Evolutionary conservation across 257 asterid genomes (phyloP).

Genomic region (Oldenlandia corymbosa): DNA sequence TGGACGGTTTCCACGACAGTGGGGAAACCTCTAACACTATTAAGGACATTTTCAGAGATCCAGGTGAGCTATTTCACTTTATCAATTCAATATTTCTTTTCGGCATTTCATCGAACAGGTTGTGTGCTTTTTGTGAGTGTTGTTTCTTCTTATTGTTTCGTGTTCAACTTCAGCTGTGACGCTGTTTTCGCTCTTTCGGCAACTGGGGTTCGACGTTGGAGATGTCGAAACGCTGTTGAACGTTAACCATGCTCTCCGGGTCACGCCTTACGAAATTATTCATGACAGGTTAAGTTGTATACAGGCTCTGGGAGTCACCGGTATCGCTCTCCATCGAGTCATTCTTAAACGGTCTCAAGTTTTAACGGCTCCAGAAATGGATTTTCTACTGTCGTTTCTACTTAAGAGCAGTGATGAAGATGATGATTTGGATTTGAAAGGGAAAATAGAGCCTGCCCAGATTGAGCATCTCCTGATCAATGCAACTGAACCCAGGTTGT

Average conservation of each 20-base stretch:
- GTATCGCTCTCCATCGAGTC: slow-evolving; percentile 47
- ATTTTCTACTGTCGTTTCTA: slow-evolving; percentile 31
- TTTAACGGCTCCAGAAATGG: slow-evolving; percentile 52
- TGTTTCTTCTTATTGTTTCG: not conserved
- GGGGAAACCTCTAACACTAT: slow-evolving; percentile 14
- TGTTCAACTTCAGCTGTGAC: slow-evolving; percentile 37
- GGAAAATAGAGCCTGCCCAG: slow-evolving; percentile 45
- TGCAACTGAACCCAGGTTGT: slow-evolving; percentile 38
- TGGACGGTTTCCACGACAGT: slow-evolving; percentile 20
- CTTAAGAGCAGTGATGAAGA: slow-evolving; percentile 29
- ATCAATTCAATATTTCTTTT: too few relatives aligned
- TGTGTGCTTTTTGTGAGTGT: not conserved
- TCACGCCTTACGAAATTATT: slow-evolving; percentile 40
- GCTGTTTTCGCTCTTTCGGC: slow-evolving; percentile 51
- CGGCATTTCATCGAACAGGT: slow-evolving; percentile 11
- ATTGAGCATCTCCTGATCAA: slow-evolving; percentile 54
- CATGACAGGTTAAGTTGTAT: slow-evolving; percentile 40
- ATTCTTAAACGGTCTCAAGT: slow-evolving; percentile 51
- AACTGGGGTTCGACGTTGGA: slow-evolving; percentile 52
- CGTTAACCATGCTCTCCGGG: slow-evolving; percentile 33
- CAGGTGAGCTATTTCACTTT: slow-evolving; percentile 29
- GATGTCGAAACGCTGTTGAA: slow-evolving; percentile 54
- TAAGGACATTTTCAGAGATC: slow-evolving; percentile 10
- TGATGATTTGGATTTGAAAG: slow-evolving; percentile 42
- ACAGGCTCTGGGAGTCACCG: slow-evolving; percentile 48